phyloP scores from a whole-genome alignment of 495 filamentous ascomycete genomes.

The Aspergillus affinis region DNA sequence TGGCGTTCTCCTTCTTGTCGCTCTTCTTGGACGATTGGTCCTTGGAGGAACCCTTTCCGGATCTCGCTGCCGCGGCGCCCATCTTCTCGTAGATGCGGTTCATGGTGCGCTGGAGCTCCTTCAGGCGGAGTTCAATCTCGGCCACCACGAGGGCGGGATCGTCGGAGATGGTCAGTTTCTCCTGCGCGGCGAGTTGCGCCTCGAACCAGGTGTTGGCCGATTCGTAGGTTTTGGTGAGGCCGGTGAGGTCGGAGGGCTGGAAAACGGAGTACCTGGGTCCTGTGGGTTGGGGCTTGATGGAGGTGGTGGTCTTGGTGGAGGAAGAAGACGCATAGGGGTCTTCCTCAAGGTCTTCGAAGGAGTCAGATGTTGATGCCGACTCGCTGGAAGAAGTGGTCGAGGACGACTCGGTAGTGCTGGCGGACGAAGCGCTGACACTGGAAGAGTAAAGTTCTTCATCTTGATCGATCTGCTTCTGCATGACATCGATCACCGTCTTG shows the following conservation, averaged over 20 bases:
- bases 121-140: slow-evolving; percentile 56
- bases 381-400: slow-evolving; percentile 26
- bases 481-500: slow-evolving; percentile 47
- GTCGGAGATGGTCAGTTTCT: slow-evolving; percentile 63
- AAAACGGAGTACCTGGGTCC: slow-evolving; percentile 43
- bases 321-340: slow-evolving; percentile 41
- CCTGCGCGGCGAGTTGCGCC: slow-evolving; percentile 63
- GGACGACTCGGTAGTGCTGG: slow-evolving; percentile 26
- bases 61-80: slow-evolving; percentile 31
- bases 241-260: slow-evolving; percentile 56
- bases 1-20: slow-evolving; percentile 48
- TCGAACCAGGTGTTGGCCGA: slow-evolving; percentile 61
- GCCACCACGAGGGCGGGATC: slow-evolving; percentile 68
- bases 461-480: slow-evolving; percentile 41
- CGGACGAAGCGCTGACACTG: slow-evolving; percentile 28
- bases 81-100: slow-evolving; percentile 65
- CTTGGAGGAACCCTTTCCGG: slow-evolving; percentile 16
- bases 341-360: slow-evolving; percentile 41
- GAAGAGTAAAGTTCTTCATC: slow-evolving; percentile 44
- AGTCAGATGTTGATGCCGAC: slow-evolving; percentile 24
- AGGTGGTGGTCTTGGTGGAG: slow-evolving; percentile 29
- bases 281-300: slow-evolving; percentile 29
- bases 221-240: slow-evolving; percentile 36
- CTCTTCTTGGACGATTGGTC: slow-evolving; percentile 49
- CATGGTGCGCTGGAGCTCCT: slow-evolving; percentile 67